Base-by-base conservation (phyloP, 73 alveolate genomes). In the Blepharisma stoltei region DNA sequence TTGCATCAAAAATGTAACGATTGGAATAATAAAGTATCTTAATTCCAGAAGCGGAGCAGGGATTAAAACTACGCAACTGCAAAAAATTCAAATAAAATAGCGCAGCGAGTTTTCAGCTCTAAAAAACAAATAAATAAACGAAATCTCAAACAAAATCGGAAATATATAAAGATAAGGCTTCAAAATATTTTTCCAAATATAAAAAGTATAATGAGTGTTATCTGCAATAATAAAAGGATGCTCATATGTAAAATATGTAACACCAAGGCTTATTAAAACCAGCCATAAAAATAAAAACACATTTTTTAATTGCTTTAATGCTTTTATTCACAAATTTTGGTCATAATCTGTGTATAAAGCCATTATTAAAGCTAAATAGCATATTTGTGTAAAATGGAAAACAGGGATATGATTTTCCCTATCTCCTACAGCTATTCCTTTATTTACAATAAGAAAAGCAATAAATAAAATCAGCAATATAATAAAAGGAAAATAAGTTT, bases 211-310 rank as follows among this genome's bases (percentile, higher is more conserved):
- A 78, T 83, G 90, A 6, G 83, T 70, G 53, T 83, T 83, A 54
- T 83, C 90, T 6, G 86, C 50, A 47, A 83, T 54, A 11, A 83
- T 76, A 68, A 78, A 83, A 5, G 80, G 80, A 83, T 83, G 90
- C n/a, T 67, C 78, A 54, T 66, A 80, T 27, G 83, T 73, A 54
- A 53, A 69, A 11, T 69, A 14, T 11, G 11, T n/a, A n/a, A 60
- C 73, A 2, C n/a, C 37, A 9, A 60, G 23, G 23, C 46, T 38
- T 14, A 60, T 9, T 18, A 60, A 14, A 14, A 38, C 4, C 0
- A 60, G 14, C 73, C 18, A 8, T 20, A 25, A 60, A n/a, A 60
- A 8, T 9, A n/a, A 60, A 0, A 9, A 2, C n/a, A 20, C 11
- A 20, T 14, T 20, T 9, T 18, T 20, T 14, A 60, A n/a, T 18